Percentiles rank a stretch among this genome's conserved stretches.
phyloP scores from a whole-genome alignment of 331 rosid genomes.

The Rosa hybrid region DNA sequence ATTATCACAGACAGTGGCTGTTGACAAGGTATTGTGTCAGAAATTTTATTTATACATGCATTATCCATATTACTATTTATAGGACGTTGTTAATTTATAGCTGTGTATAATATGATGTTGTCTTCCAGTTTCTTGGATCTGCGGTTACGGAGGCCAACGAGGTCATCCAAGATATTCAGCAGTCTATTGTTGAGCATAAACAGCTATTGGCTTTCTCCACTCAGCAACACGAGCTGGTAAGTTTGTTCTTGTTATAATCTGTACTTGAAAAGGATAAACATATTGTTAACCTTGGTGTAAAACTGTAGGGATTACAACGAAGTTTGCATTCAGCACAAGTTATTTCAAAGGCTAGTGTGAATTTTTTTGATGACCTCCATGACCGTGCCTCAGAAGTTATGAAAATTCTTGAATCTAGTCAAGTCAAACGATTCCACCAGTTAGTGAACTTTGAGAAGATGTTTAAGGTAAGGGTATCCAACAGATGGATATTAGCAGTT shows the following conservation, averaged over 20 bases:
- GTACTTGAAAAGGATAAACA: slow-evolving; percentile 4
- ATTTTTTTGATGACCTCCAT: slow-evolving; percentile 60
- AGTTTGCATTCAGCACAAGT: slow-evolving; percentile 57
- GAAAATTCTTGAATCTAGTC: slow-evolving; percentile 60
- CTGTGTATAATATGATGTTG: neutral
- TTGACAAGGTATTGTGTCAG: slow-evolving; percentile 53
- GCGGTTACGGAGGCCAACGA: slow-evolving; percentile 70
- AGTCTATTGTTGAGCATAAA: slow-evolving; percentile 73
- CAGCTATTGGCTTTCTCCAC: slow-evolving; percentile 56
- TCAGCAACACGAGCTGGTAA: slow-evolving; percentile 72
- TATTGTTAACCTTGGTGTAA: slow-evolving; percentile 21
- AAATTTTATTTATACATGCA: neutral
- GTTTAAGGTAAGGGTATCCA: slow-evolving; percentile 55
- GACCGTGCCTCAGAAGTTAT: slow-evolving; percentile 56
- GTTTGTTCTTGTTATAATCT: slow-evolving; percentile 15
- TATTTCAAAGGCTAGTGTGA: slow-evolving; percentile 63
- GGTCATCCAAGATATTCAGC: slow-evolving; percentile 57
- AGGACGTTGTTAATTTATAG: neutral
- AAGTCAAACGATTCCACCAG: slow-evolving; percentile 50
- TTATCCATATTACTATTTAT: neutral
- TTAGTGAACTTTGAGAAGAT: slow-evolving; percentile 64
- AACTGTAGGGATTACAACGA: slow-evolving; percentile 63
- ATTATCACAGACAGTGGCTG: slow-evolving; percentile 54
- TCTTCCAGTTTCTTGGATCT: slow-evolving; percentile 63
- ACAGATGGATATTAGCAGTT: neutral